phyloP scores from a whole-genome alignment of 2,329 filamentous ascomycete genomes.

The Paracoccidioides brasiliensis region DNA sequence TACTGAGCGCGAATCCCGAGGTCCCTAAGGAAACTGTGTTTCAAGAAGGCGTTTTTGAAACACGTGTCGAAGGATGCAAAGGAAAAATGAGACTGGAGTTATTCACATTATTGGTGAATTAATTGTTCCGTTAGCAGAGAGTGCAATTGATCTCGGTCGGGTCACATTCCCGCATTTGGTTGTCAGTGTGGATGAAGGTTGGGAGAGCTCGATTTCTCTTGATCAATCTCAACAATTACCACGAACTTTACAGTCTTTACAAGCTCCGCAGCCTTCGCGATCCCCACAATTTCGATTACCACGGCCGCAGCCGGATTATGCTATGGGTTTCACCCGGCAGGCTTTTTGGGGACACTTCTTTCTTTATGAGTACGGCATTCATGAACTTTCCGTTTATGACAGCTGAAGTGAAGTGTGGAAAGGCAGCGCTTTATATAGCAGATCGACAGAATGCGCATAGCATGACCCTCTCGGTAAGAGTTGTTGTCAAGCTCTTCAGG shows the following conservation, averaged over 20 bases:
- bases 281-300: conserved; percentile 3
- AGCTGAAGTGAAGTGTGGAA: conserved; percentile 14
- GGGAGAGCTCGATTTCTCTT: not conserved
- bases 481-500: conserved; percentile 28
- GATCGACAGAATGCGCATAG: conserved; percentile 17
- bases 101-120: not conserved
- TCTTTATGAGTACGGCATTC: not conserved
- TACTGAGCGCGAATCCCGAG: not conserved
- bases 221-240: not conserved
- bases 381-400: conserved; percentile 18
- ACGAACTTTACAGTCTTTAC: not conserved
- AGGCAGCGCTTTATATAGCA: conserved; percentile 15
- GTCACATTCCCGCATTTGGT: not conserved
- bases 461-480: conserved; percentile 24
- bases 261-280: not conserved
- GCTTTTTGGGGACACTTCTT: conserved; percentile 14
- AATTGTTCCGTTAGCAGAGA: not conserved
- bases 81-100: not conserved
- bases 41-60: not conserved
- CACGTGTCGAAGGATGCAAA: not conserved
- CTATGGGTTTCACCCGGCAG: conserved; percentile 21
- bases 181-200: not conserved
- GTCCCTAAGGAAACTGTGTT: not conserved
- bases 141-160: not conserved
- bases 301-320: conserved; percentile 25